phyloP scores from a whole-genome alignment of 2,329 filamentous ascomycete species.

The Colletotrichum magnum region DNA sequence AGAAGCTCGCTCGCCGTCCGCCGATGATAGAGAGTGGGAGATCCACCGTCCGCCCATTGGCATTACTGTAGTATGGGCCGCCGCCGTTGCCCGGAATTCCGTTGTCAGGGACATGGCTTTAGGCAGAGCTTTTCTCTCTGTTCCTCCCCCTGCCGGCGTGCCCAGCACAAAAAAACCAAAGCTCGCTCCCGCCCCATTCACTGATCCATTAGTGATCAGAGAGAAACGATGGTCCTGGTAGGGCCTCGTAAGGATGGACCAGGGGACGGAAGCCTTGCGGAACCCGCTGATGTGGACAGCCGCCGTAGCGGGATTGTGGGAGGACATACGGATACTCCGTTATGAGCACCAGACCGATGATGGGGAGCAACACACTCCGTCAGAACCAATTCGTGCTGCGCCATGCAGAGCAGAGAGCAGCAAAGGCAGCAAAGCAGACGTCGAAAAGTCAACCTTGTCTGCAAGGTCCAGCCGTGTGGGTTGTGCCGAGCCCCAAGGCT shows the following conservation, averaged over 20 bases:
- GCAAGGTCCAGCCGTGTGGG: constrained; percentile 35
- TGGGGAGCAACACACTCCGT: neutral
- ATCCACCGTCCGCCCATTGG: too few species aligned
- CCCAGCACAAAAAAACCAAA: neutral
- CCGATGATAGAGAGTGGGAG: neutral
- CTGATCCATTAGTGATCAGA: neutral
- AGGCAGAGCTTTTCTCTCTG: neutral
- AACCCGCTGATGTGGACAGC: constrained; percentile 32
- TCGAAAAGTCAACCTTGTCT: constrained; percentile 12
- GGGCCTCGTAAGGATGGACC: constrained; percentile 4
- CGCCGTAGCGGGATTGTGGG: constrained; percentile 13
- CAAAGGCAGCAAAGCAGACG: too few species aligned
- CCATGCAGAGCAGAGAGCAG: too few species aligned
- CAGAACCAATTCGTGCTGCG: neutral
- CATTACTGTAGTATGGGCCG: too few species aligned
- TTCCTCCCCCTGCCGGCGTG: too few species aligned
- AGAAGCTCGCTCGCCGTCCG: neutral
- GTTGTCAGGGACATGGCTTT: neutral
- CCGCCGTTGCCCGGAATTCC: too few species aligned
- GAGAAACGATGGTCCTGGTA: neutral
- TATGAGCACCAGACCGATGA: neutral
- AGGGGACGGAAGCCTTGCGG: constrained; percentile 28
- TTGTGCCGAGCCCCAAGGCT: constrained; percentile 35
- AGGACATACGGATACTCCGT: neutral
- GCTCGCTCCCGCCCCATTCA: neutral